Conservation (phyloP, 2,329 filamentous ascomycete species). For the Talaromyces sp. region DNA sequence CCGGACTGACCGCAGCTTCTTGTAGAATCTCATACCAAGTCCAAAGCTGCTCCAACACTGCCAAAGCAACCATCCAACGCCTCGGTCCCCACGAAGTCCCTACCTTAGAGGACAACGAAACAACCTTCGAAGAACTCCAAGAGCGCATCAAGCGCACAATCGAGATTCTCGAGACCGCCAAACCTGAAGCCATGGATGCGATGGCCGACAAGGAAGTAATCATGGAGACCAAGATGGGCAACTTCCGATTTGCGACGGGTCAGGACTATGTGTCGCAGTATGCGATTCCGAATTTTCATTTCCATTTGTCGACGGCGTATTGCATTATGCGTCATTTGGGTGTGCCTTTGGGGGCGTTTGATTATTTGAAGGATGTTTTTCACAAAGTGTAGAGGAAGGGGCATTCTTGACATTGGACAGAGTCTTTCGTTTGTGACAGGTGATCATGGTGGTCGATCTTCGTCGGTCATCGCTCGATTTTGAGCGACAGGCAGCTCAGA, state of each 20-base stretch:
- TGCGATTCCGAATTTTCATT: constrained; percentile 62
- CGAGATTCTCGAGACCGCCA: constrained; percentile 46
- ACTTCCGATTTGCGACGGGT: constrained; percentile 42
- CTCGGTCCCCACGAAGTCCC: constrained; percentile 37
- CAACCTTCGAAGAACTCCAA: constrained; percentile 52
- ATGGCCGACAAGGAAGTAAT: constrained; percentile 43
- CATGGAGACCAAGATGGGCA: constrained; percentile 33
- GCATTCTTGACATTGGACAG: not conserved
- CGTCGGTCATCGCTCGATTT: not conserved
- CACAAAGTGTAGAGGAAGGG: constrained; percentile 2
- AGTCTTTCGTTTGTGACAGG: not conserved
- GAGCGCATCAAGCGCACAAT: constrained; percentile 50
- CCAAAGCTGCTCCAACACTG: constrained; percentile 38
- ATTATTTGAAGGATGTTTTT: constrained; percentile 47
- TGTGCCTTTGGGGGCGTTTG: constrained; percentile 60
- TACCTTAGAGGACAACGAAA: constrained; percentile 44
- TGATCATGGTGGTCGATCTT: not conserved
- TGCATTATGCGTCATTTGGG: constrained; percentile 61
- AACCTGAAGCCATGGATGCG: constrained; percentile 45
- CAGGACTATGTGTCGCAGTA: constrained; percentile 51
- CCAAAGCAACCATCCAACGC: constrained; percentile 43
- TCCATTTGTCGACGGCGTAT: constrained; percentile 62
- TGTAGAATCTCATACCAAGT: constrained; percentile 49
- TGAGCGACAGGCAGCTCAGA: not conserved
- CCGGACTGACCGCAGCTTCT: not conserved